Evolutionary conservation across 805 yeast genomes (phyloP).

Genomic region (Suhomyces prunicola): DNA sequence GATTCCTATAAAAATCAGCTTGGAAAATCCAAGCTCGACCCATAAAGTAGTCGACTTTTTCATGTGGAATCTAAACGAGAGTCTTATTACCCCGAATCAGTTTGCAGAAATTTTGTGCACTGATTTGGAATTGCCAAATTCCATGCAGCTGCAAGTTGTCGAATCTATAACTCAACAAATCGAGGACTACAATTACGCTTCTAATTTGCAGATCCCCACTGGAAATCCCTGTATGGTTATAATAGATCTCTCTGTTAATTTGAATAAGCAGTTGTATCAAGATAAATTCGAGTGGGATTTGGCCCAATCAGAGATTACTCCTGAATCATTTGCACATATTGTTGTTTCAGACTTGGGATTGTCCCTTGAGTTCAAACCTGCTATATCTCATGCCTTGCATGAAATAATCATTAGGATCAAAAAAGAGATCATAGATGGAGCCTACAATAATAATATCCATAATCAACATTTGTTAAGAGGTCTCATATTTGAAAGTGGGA

Average conservation of each 20-base stretch:
- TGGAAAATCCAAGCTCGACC: constrained; percentile 54
- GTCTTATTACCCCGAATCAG: constrained; percentile 65
- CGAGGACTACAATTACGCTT: constrained; percentile 65
- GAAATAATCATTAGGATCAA: constrained; percentile 75
- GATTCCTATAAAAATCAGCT: constrained; percentile 63
- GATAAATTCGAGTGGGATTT: constrained; percentile 97
- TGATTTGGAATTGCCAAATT: constrained; percentile 77
- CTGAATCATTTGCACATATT: constrained; percentile 77
- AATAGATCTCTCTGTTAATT: constrained; percentile 73
- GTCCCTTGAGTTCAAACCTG: constrained; percentile 80
- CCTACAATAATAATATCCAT: constrained; percentile 40
- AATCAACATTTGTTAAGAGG: constrained; percentile 43
- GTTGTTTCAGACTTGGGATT: constrained; percentile 86
- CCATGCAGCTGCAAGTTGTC: constrained; percentile 60
- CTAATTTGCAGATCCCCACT: constrained; percentile 61
- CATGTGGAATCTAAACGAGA: constrained; percentile 71
- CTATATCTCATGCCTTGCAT: constrained; percentile 82
- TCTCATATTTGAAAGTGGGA: constrained; percentile 41
- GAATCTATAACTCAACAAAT: constrained; percentile 76
- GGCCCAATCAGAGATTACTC: constrained; percentile 51
- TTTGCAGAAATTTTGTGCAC: constrained; percentile 73
- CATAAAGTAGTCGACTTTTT: constrained; percentile 58
- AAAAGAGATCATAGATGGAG: constrained; percentile 71
- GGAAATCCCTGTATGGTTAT: constrained; percentile 50
- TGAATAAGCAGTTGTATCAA: constrained; percentile 80